Evolutionary conservation across 2,329 filamentous ascomycete species (phyloP).

Genomic region (Fusarium sacchari): DNA sequence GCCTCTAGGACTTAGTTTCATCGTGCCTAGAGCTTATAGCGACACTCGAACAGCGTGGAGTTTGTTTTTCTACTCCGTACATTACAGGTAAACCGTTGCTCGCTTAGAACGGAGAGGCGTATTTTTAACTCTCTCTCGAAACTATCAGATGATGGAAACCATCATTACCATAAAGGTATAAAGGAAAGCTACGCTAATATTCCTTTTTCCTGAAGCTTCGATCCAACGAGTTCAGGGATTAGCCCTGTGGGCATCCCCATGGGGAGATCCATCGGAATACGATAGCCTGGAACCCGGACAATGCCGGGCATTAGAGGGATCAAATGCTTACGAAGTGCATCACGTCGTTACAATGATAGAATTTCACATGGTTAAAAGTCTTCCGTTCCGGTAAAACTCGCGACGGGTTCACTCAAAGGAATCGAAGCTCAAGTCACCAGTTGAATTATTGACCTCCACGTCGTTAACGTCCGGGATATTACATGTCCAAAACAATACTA

Average conservation of each 20-base stretch:
- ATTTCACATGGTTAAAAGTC: background rate
- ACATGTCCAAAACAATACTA: constrained; percentile 23
- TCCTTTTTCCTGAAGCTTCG: background rate
- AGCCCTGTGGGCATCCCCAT: constrained; percentile 9
- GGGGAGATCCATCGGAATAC: constrained; percentile 5
- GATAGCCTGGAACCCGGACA: constrained; percentile 10
- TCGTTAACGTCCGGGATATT: constrained; percentile 34
- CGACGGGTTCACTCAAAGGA: background rate
- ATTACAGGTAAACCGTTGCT: background rate
- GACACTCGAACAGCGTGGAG: background rate
- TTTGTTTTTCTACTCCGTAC: background rate
- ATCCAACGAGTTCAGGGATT: background rate
- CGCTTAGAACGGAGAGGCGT: background rate
- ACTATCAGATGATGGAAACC: background rate
- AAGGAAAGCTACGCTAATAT: background rate
- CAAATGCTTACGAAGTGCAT: background rate
- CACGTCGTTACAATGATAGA: background rate
- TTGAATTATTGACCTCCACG: constrained; percentile 27
- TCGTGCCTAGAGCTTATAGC: background rate
- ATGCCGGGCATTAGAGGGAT: constrained; percentile 4
- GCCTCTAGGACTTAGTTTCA: background rate
- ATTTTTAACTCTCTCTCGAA: background rate
- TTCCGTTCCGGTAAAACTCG: background rate
- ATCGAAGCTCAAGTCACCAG: constrained; percentile 1
- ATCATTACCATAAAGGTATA: background rate